Evolutionary conservation across 257 asterid species (phyloP).

Genomic region (Rhazya stricta): DNA sequence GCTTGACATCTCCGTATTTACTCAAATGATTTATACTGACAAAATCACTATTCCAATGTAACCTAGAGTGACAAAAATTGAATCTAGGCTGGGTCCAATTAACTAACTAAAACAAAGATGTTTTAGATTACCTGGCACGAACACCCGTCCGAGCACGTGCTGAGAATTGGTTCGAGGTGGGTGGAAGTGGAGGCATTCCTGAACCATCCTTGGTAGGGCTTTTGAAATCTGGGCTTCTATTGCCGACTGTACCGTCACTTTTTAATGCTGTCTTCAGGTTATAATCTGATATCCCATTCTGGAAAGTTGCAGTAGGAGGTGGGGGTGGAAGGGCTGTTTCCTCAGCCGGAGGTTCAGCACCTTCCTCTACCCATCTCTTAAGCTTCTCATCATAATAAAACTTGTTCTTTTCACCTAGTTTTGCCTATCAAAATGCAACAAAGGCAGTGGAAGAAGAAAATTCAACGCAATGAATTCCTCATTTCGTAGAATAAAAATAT

Average conservation of each 20-base stretch:
- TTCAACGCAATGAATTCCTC: background rate
- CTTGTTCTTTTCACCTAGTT: conserved; percentile 86
- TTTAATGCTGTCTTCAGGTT: conserved; percentile 61
- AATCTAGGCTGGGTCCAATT: background rate
- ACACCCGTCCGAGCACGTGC: conserved; percentile 82
- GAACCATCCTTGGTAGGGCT: conserved; percentile 56
- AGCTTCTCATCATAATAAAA: conserved; percentile 82
- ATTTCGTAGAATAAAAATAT: conserved; percentile 17
- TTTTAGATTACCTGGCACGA: conserved; percentile 65
- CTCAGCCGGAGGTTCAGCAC: conserved; percentile 61
- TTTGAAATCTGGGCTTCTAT: conserved; percentile 52
- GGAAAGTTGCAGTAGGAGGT: conserved; percentile 64
- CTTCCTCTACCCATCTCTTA: conserved; percentile 99
- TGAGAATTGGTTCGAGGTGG: conserved; percentile 82
- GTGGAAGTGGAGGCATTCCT: conserved; percentile 96
- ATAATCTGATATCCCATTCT: conserved; percentile 72
- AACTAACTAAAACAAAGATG: background rate
- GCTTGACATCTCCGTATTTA: background rate
- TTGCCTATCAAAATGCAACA: conserved; percentile 51
- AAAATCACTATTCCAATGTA: background rate
- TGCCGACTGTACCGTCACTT: conserved; percentile 44
- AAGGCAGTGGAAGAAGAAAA: conserved; percentile 7
- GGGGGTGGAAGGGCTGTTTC: conserved; percentile 81
- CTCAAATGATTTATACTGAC: background rate
- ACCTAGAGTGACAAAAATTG: background rate